Conservation (phyloP, 306 rosid species). For the Oxytropis ochrocephala region DNA sequence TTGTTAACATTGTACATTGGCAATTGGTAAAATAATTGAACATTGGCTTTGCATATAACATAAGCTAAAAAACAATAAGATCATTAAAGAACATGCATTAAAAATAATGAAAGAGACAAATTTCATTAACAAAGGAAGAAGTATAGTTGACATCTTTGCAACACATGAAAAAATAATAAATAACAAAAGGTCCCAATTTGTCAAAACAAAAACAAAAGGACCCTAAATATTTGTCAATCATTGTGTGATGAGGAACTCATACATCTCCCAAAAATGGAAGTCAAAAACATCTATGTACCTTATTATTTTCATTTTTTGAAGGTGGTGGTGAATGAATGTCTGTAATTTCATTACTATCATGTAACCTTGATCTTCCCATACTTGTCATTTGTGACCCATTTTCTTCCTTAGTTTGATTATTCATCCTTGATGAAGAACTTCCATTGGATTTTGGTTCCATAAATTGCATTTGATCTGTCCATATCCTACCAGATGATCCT, state of each 20-base stretch:
- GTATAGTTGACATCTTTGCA: background rate
- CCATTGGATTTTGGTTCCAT: constrained; percentile 13
- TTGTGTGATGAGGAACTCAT: constrained; percentile 26
- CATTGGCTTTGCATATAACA: background rate
- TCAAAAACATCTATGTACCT: constrained; percentile 30
- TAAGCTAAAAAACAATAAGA: background rate
- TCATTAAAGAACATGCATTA: background rate
- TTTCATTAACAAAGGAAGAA: background rate
- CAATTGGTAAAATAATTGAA: background rate
- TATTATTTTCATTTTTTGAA: constrained; percentile 16
- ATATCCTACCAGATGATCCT: constrained; percentile 79
- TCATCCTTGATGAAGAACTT: background rate
- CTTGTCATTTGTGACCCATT: constrained; percentile 7
- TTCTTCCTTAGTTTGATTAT: constrained; percentile 8
- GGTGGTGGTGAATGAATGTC: background rate
- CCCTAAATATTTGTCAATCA: constrained; percentile 2
- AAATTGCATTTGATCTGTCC: constrained; percentile 36
- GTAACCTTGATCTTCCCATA: constrained; percentile 3
- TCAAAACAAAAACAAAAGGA: background rate
- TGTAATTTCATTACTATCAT: background rate
- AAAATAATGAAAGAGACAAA: background rate
- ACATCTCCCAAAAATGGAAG: constrained; percentile 41
- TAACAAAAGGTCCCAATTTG: background rate
- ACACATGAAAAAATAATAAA: background rate
- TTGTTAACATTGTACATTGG: background rate